Evolutionary conservation across 2,329 filamentous ascomycete genomes (phyloP), one percentile per base, ranked within the genome.

Genomic region (Botrytis tulipae): DNA sequence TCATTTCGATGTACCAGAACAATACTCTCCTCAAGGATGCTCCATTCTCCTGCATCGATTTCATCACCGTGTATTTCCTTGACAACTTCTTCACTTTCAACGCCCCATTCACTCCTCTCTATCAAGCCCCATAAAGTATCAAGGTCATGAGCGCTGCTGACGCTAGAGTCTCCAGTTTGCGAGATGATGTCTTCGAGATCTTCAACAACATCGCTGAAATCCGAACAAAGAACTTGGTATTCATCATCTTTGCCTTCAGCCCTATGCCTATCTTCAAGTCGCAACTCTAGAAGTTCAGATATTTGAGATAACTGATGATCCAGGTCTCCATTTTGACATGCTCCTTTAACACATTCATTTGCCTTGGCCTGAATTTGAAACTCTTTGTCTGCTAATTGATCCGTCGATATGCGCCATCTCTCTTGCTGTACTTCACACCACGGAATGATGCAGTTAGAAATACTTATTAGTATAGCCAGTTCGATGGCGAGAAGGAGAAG

Each of bases 321-420:
- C 9, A 2, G 22, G 7, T 25, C n/a, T 18, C 25, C 25, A 29
- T 18, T 54, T 16, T 14, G 51, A 29, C 3, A 54, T 29, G 14
- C 12, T 6, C 8, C 18, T 29, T 16, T 29, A 8, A 18, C n/a
- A 29, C 0, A 18, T 20, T 51, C 4, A 35, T 18, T 48, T 8
- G 22, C 22, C 1, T 35, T 8, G 16, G 32, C 44, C 25, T 67
- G 32, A n/a, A 51, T 3, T 51, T 20, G 32, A 51, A 37, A 2
- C 1, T 37, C 20, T 7, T n/a, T 29, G 22, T 37, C 46, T 20
- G 8, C 18, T 12, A 4, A 51, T 25, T 16, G 7, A 40, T 32
- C 4, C 14, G 5, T 7, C 1, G 7, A 4, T 1, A 25, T 35
- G 10, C n/a, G 3, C 32, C 16, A 9, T n/a, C 22, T 14, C 7